Base-by-base conservation (phyloP, 352 stramenopile species). In the Pythium monospermum region DNA sequence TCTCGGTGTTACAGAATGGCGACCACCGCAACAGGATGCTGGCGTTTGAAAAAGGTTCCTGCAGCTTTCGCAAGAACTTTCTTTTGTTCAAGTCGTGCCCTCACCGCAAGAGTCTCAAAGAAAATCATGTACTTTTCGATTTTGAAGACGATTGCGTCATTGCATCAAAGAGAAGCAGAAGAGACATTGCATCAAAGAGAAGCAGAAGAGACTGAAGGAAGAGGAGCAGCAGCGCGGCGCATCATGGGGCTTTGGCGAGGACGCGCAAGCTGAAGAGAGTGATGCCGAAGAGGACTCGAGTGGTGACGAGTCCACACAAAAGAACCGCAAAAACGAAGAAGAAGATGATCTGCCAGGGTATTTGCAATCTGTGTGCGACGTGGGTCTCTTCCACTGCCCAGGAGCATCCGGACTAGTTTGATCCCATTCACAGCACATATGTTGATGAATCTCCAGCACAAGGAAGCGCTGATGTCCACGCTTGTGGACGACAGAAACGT, bases 381-480 rank as follows among this genome's bases (percentile, higher is more conserved):
- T 1, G 69, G 67, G 11, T 91, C 89, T 40, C 49, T 91, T 46
- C 64, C 89, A 11, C 87, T 77, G 4, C 66, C 63, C 22, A 89
- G 87, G 48, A 61, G 76, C 30, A 80, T 64, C 21, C 48, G n/a
- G n/a, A n/a, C n/a, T n/a, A n/a, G n/a, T n/a, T n/a, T 91, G 16
- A 73, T 91, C 11, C 80, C 80, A 8, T 38, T 82, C 4, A 80
- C 67, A 6, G 80, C 78, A 7, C 77, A 91, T 43, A 79, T 74
- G 10, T 57, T 91, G 49, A 85, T 91, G 77, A 89, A 89, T 26
- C 54, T 89, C 26, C 87, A 87, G 40, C 78, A 81, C 53, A 86
- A 85, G 31, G 68, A 77, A 4, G 64, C 66, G 27, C 80, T 88
- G 27, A 87, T 88, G 47, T 62, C 78, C 23, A 67, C 83, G 27